Evolutionary conservation across 108 stramenopile species (phyloP).

Genomic region (Fragilariopsis cylindrus): DNA sequence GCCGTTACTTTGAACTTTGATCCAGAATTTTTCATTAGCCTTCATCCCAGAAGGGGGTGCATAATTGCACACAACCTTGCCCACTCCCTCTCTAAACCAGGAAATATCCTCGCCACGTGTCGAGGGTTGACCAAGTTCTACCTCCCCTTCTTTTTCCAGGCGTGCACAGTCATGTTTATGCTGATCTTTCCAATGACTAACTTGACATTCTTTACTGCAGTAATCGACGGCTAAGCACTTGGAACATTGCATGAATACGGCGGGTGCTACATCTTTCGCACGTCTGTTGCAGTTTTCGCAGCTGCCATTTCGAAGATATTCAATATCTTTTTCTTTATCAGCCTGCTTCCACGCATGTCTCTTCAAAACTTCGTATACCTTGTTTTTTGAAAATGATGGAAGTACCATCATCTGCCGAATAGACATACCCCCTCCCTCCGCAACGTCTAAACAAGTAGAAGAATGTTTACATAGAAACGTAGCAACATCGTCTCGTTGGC

Average conservation of each 20-base stretch:
- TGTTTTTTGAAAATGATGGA: not conserved
- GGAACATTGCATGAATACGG: constrained; percentile 13
- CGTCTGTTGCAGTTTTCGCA: constrained; percentile 2
- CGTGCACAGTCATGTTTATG: constrained; percentile 23
- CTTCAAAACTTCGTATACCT: not conserved
- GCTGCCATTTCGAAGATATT: no score
- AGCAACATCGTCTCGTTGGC: constrained; percentile 37
- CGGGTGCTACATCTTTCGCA: not conserved
- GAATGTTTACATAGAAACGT: constrained; percentile 34
- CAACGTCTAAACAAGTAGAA: constrained; percentile 18
- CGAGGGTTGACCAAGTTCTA: not conserved
- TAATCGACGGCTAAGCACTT: constrained; percentile 22
- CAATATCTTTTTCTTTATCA: not conserved
- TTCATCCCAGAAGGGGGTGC: no score
- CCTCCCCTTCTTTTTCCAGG: not conserved
- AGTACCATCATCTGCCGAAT: not conserved
- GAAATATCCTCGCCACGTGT: not conserved
- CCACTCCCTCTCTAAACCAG: not conserved
- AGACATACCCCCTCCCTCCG: not conserved
- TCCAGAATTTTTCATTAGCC: no score
- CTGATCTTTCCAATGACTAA: constrained; percentile 24
- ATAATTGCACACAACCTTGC: no score
- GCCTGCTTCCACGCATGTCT: not conserved
- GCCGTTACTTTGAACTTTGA: no score
- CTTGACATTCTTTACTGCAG: constrained; percentile 25